These are phyloP conservation scores for Gymnopus androsaceus DNA, from an alignment of 1,284 basidiomycete species.

Conservation along the genomic window DNA sequence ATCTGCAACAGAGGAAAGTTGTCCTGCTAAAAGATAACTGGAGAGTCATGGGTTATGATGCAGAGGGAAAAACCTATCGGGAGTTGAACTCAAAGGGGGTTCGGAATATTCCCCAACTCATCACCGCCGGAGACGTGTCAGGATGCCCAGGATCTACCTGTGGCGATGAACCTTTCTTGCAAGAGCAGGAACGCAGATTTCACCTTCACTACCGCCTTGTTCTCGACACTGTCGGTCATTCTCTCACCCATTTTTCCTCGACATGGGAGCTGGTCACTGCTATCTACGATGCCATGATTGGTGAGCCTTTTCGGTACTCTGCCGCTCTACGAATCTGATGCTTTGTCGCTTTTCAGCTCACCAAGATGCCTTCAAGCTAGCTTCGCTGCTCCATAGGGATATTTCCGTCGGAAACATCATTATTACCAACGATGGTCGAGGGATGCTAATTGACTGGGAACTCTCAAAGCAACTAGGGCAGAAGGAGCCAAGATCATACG, in stretches of 20 bases:
- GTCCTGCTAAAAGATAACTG: constrained; percentile 29
- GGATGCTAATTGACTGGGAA: constrained; percentile 11
- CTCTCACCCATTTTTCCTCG: neutral
- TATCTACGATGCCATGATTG: constrained; percentile 4
- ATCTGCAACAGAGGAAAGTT: neutral
- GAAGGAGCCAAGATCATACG: constrained; percentile 2
- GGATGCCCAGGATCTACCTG: neutral
- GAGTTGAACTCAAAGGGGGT: constrained; percentile 17
- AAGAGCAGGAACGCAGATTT: constrained; percentile 1
- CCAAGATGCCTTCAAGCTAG: neutral
- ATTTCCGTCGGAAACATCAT: constrained; percentile 6
- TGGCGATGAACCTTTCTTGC: constrained; percentile 6
- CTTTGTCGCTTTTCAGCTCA: neutral
- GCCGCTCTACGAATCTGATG: neutral
- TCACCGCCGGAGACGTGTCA: constrained; percentile 19
- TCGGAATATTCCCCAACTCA: constrained; percentile 15
- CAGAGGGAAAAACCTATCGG: constrained; percentile 20
- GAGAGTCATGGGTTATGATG: constrained; percentile 13
- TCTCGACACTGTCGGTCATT: constrained; percentile 16
- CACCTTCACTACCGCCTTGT: constrained; percentile 19
- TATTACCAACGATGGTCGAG: neutral
- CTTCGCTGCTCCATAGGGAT: constrained; percentile 9
- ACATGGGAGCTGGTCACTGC: neutral
- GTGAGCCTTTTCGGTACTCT: neutral
- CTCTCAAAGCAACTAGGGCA: neutral